phyloP scores from a whole-genome alignment of 2,329 filamentous ascomycete species.

The Aspergillus phoenicis region DNA sequence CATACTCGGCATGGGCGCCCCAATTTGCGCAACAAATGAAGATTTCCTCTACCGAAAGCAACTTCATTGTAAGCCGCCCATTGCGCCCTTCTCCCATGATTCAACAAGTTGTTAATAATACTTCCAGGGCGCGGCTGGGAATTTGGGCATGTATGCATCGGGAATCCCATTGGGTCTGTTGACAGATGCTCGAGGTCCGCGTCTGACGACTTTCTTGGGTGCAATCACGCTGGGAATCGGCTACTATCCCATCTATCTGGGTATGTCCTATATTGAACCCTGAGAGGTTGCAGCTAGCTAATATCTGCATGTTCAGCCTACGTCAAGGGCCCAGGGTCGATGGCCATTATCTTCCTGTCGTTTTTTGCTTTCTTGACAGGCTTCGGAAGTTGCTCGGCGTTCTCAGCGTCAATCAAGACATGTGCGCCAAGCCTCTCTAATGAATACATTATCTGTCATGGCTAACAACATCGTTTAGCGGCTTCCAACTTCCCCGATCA shows the following conservation, averaged over 20 bases:
- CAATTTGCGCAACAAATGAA: conserved; percentile 87
- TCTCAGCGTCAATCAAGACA: conserved; percentile 81
- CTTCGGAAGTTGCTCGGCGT: conserved; percentile 87
- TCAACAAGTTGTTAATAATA: neutral
- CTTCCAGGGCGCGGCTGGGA: conserved; percentile 54
- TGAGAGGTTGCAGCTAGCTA: conserved; percentile 11
- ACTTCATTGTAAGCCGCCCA: conserved; percentile 70
- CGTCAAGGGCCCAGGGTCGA: conserved; percentile 63
- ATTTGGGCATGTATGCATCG: conserved; percentile 86
- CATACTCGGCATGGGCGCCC: conserved; percentile 96
- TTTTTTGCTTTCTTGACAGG: conserved; percentile 85
- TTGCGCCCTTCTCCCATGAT: conserved; percentile 2
- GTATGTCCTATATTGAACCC: conserved; percentile 34
- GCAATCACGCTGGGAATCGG: conserved; percentile 72
- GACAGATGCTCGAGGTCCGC: conserved; percentile 78
- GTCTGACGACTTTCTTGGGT: conserved; percentile 75
- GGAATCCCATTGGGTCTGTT: conserved; percentile 88
- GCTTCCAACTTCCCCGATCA: conserved; percentile 90
- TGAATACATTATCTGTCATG: too few species aligned
- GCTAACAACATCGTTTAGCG: conserved; percentile 51
- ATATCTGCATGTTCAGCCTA: conserved; percentile 59
- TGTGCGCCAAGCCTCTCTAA: conserved; percentile 41
- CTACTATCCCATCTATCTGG: conserved; percentile 79
- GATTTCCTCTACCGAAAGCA: conserved; percentile 88
- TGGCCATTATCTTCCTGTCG: conserved; percentile 64